phyloP scores from a whole-genome alignment of 148 eudicot species.

The Hydrangea macrophylla region DNA sequence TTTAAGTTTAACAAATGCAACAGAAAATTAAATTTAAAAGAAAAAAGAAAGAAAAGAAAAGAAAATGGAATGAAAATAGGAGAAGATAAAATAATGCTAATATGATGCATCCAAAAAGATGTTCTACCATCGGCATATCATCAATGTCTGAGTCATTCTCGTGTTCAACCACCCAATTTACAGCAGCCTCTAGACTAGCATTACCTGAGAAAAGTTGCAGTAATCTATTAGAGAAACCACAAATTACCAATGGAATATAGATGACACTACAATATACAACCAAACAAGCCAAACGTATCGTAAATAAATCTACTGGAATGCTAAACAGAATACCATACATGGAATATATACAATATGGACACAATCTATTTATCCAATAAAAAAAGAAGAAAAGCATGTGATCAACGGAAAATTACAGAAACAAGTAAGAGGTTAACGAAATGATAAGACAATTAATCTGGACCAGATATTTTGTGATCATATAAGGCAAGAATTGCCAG shows the following conservation, averaged over 20 bases:
- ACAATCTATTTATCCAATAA: not conserved
- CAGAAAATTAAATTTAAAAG: not conserved
- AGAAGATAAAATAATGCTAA: not conserved
- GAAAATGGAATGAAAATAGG: not conserved
- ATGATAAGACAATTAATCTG: no score
- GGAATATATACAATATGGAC: not conserved
- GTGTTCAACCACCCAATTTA: constrained; percentile 94
- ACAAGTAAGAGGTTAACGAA: no score
- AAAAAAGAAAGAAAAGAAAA: not conserved
- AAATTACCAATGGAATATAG: constrained; percentile 7
- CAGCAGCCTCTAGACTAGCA: constrained; percentile 74
- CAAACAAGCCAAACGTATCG: not conserved
- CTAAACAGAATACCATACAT: not conserved
- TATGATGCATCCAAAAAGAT: not conserved
- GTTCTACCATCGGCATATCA: constrained; percentile 76
- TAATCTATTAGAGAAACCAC: not conserved
- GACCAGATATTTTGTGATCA: no score
- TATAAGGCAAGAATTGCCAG: no score
- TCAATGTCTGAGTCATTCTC: constrained; percentile 90
- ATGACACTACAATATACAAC: not conserved
- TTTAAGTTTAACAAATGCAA: not conserved
- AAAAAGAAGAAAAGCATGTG: no score
- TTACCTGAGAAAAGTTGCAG: constrained; percentile 48
- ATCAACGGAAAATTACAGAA: not conserved
- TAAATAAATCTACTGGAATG: no score